Evolutionary conservation across 179 eudicot genomes (phyloP), one percentile per base, ranked within the genome.

Genomic region (Gypsophila paniculata): DNA sequence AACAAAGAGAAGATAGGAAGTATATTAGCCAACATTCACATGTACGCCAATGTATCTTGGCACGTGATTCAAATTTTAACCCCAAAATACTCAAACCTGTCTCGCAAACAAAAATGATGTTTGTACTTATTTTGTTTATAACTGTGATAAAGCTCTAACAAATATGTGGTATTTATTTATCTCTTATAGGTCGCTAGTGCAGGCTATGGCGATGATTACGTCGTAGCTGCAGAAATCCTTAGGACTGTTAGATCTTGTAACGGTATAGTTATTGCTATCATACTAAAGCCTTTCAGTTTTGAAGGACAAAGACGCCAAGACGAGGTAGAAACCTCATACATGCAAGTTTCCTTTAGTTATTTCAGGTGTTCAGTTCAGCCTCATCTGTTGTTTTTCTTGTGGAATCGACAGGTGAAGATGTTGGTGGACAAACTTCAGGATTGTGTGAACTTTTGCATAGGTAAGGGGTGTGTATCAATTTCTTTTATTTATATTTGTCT

Each of bases 281-380:
- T 93, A 72, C 71, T 93, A 77, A 93, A 85, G 79, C 98, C 98
- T 58, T 93, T 93, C 75, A 83, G 90, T 79, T 93, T 93, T 80
- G 97, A 93, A 83, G 98, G 98, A 65, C 85, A 78, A 75, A 86
- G 93, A 83, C 98, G 98, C 78, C 90, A 84, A 79, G 87, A 83
- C 73, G 98, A 93, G 98, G 98, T 86, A 74, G 53, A 67, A 75
- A 36, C 25, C 57, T 75, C 2, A 60, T 53, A 5, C 53, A 11
- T 68, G 22, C 15, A 60, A 64, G 49, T 38, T 70, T 76, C 53
- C 39, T 38, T 61, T 19, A 29, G 44, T 25, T 68, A 23, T 25
- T 65, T 61, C 29, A 39, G 19, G 57, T 25, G 5, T 29, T 29
- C 34, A 29, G 1, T 29, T 29, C 34, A 29, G 1, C 4, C 34